Evolutionary conservation across 345 rosid genomes (phyloP), one percentile per base, ranked within the genome.

Genomic region (Erucastrum elatum): DNA sequence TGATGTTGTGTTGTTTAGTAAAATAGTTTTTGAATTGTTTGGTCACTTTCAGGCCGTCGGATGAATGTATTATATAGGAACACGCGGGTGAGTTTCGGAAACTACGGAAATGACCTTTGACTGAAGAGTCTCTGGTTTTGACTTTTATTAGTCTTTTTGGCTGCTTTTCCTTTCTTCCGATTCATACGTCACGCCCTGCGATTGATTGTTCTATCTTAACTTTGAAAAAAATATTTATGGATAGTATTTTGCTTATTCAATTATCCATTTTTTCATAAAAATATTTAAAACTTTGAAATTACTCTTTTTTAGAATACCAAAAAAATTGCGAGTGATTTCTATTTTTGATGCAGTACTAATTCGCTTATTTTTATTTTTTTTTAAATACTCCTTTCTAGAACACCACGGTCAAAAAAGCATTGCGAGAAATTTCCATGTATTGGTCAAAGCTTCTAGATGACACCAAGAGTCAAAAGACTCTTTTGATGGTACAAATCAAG

Each of bases 361-460:
- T 30, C 26, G 44, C 44, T 63, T 17, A 51, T 5, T 11, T 41
- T 49, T 46, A 15, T 11, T 41, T 49, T 46, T 46, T 46, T 46
- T 12, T 2, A 31, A 64, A 34, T 17, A 17, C 30, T 17, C 15
- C 25, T 17, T 65, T 65, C 69, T 37, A 65, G n/a, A 17, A 65
- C 2, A 35, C 29, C 16, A 21, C n/a, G 26, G 41, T 16, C 30
- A 37, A 10, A 66, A 62, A 46, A 21, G 2, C 26, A 31, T 7
- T 5, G 16, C 5, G 4, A 65, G 5, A 53, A 75, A 13, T 13
- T 25, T 13, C n/a, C 13, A 2, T 6, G 1, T 30, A 1, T 29
- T 16, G n/a, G 46, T 63, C 77, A 75, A 64, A 0, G 63, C 65
- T 75, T 75, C 78, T 26, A 55, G 78, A 75, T 30, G 71, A 21